Evolutionary conservation across 169 alveolate genomes (phyloP).

Genomic region (Plasmodium chabaudi): DNA sequence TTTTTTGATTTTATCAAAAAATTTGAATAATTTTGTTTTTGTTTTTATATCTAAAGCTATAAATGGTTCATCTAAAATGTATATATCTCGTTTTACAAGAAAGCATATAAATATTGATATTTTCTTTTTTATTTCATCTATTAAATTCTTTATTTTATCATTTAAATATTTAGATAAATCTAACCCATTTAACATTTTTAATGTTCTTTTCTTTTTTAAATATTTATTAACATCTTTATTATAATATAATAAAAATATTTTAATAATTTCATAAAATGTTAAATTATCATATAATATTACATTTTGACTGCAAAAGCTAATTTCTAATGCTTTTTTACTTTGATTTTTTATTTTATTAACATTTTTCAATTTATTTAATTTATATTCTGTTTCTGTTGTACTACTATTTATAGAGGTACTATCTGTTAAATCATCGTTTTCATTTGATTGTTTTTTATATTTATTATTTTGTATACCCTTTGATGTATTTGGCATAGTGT

Average conservation of each 20-base stretch:
- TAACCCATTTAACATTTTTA: conserved; percentile 36
- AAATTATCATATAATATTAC: conserved; percentile 59
- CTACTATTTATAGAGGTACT: neutral
- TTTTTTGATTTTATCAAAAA: conserved; percentile 71
- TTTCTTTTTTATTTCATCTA: conserved; percentile 71
- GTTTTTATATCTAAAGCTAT: conserved; percentile 68
- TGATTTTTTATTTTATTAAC: neutral
- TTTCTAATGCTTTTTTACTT: neutral
- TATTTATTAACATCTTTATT: conserved; percentile 49
- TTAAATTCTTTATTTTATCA: conserved; percentile 26
- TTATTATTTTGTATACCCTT: neutral
- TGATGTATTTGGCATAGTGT: neutral
- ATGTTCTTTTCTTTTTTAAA: conserved; percentile 50
- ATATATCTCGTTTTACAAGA: conserved; percentile 62
- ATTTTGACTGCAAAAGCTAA: conserved; percentile 70
- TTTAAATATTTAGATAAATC: conserved; percentile 40
- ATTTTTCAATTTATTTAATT: neutral
- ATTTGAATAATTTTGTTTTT: conserved; percentile 39
- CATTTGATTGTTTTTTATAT: neutral
- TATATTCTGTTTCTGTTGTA: too few species aligned
- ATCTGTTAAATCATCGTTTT: neutral
- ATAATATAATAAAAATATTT: conserved; percentile 52
- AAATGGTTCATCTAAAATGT: conserved; percentile 69
- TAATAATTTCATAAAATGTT: conserved; percentile 56
- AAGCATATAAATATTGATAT: conserved; percentile 67